phyloP scores from a whole-genome alignment of 2,329 filamentous ascomycete species.

The Epichloe uncinata region DNA sequence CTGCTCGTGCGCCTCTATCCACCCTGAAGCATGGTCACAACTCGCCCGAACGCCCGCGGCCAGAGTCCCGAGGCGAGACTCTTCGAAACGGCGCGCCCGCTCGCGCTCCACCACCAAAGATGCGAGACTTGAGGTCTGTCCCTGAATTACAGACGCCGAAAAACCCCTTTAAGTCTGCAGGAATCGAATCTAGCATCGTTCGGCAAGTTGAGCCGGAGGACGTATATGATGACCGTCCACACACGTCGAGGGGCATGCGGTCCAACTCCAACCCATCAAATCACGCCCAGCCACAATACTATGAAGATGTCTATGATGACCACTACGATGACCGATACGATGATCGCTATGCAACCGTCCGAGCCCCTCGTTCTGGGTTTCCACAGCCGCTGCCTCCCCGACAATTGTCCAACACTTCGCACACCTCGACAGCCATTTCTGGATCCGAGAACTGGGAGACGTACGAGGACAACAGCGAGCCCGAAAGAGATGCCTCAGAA shows the following conservation, averaged over 20 bases:
- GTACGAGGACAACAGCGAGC: slow-evolving; percentile 73
- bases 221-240: slow-evolving; percentile 58
- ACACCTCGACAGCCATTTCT: slow-evolving; percentile 61
- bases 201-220: slow-evolving; percentile 62
- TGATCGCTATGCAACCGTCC: slow-evolving; percentile 29
- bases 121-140: slow-evolving; percentile 59
- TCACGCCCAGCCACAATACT: slow-evolving; percentile 17
- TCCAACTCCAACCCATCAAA: slow-evolving; percentile 28
- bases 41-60: slow-evolving; percentile 59
- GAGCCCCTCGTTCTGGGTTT: slow-evolving; percentile 22
- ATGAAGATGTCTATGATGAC: slow-evolving; percentile 25
- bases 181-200: slow-evolving; percentile 41
- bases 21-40: slow-evolving; percentile 60
- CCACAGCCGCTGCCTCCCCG: slow-evolving; percentile 35
- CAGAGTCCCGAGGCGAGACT: slow-evolving; percentile 29
- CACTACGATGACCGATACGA: slow-evolving; percentile 14
- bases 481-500: slow-evolving; percentile 62
- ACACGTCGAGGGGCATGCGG: slow-evolving; percentile 19
- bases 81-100: slow-evolving; percentile 43
- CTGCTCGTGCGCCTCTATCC: slow-evolving; percentile 54
- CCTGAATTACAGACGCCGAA: slow-evolving; percentile 37
- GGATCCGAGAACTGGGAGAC: slow-evolving; percentile 98
- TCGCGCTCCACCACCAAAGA: slow-evolving; percentile 73
- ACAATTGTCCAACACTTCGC: slow-evolving; percentile 53
- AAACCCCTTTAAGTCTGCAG: slow-evolving; percentile 34